Percentiles rank a stretch among this genome's conserved stretches.
Conservation (phyloP, 2,329 filamentous ascomycete genomes). For the Monosporascus cannonballus region DNA sequence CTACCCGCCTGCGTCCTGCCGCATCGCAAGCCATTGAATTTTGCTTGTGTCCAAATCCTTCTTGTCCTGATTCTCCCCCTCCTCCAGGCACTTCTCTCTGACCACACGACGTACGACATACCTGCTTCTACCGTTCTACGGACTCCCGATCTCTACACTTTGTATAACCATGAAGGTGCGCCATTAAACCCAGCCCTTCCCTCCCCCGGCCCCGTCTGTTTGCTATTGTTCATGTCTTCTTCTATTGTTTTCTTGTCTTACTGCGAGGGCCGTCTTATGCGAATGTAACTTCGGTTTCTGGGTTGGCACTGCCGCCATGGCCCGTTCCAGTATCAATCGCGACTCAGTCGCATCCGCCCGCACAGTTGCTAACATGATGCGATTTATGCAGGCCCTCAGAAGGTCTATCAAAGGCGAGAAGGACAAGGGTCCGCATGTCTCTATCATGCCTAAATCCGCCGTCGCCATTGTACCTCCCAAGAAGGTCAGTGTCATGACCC, state of each 20-base stretch:
- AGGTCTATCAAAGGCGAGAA: conserved; percentile 89
- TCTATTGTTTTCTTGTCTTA: conserved; percentile 8
- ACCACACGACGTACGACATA: conserved; percentile 4
- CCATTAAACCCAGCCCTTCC: conserved; percentile 20
- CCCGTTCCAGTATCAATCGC: conserved; percentile 15
- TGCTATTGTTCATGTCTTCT: conserved; percentile 6
- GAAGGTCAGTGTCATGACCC: conserved; percentile 57
- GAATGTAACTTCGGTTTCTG: conserved; percentile 3
- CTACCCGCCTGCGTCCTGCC: conserved; percentile 14
- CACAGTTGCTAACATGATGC: conserved; percentile 30
- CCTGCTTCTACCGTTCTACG: conserved; percentile 5
- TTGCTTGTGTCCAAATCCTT: conserved; percentile 15
- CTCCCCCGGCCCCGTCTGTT: conserved; percentile 3
- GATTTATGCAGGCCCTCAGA: conserved; percentile 62
- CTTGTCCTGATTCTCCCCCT: conserved; percentile 12
- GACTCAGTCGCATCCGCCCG: conserved; percentile 15
- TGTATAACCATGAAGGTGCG: conserved; percentile 31
- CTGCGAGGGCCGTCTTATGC: conserved; percentile 2
- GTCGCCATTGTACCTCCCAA: conserved; percentile 88
- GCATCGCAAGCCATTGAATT: conserved; percentile 15
- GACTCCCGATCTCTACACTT: conserved; percentile 15
- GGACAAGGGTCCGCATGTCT: conserved; percentile 65
- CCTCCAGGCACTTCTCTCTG: conserved; percentile 9
- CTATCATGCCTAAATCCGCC: conserved; percentile 77
- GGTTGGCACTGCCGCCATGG: conserved; percentile 16